Evolutionary conservation across 2,329 filamentous ascomycete species (phyloP).

Genomic region (Fusarium sp.): DNA sequence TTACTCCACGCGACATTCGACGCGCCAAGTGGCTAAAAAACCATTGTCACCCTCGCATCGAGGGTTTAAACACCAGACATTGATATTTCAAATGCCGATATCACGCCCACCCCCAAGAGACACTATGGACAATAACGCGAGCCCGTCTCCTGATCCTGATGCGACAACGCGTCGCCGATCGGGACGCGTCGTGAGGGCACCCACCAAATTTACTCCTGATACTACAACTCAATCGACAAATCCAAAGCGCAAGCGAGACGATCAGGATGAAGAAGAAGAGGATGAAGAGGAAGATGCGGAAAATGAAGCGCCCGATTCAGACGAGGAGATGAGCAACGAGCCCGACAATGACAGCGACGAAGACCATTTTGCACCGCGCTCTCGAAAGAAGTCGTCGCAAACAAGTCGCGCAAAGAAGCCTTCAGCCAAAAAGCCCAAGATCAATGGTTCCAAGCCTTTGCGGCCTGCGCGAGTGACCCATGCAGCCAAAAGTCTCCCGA

Average conservation of each 20-base stretch:
- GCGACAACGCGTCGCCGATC: conserved; percentile 70
- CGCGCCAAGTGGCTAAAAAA: conserved; percentile 45
- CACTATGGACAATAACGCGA: conserved; percentile 65
- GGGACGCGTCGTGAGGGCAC: conserved; percentile 71
- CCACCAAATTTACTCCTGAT: conserved; percentile 68
- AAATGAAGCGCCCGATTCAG: conserved; percentile 59
- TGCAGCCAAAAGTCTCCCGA: conserved; percentile 53
- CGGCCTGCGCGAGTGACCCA: conserved; percentile 49
- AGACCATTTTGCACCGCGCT: conserved; percentile 50
- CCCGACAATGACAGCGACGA: conserved; percentile 59
- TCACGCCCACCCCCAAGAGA: conserved; percentile 41
- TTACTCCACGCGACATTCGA: conserved; percentile 40
- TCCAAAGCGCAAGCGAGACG: conserved; percentile 67
- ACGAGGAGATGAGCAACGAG: conserved; percentile 56
- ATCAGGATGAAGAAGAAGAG: conserved; percentile 54
- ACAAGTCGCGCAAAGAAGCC: conserved; percentile 62
- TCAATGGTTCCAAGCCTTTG: conserved; percentile 61
- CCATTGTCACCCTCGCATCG: conserved; percentile 43
- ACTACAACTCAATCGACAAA: conserved; percentile 50
- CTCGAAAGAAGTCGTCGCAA: conserved; percentile 55
- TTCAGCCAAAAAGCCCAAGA: conserved; percentile 70
- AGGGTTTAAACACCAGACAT: conserved; percentile 35
- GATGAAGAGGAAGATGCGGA: conserved; percentile 50
- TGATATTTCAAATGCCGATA: conserved; percentile 32
- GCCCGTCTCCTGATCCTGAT: conserved; percentile 61